Conservation (phyloP, 192 early-diverging fungal species). For the Diversispora epigaea region DNA sequence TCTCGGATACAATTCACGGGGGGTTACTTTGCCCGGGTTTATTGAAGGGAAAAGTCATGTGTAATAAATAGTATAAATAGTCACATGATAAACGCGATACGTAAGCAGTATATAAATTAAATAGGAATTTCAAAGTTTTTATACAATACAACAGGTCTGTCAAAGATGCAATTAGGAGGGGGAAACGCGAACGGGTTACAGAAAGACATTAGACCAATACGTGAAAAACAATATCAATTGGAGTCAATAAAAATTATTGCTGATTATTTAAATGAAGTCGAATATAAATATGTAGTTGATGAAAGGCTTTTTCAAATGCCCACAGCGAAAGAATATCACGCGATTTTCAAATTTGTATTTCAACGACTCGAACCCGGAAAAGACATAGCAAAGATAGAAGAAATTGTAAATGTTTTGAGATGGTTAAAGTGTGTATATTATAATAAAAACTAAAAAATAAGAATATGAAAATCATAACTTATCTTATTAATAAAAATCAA, state of each 20-base stretch:
- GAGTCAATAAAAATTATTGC: constrained; percentile 62
- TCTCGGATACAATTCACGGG: no score
- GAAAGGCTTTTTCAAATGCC: constrained; percentile 61
- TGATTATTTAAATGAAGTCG: constrained; percentile 60
- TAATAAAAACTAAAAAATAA: no score
- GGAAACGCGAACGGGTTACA: background rate
- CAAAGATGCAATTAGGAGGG: background rate
- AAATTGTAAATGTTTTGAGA: constrained; percentile 61
- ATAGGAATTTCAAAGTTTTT: no score
- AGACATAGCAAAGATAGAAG: constrained; percentile 63
- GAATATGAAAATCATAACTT: no score
- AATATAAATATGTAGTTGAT: constrained; percentile 58
- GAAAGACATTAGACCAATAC: constrained; percentile 70
- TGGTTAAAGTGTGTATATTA: constrained; percentile 42
- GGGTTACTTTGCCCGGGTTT: no score
- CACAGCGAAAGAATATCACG: constrained; percentile 69
- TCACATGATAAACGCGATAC: no score
- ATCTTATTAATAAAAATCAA: background rate
- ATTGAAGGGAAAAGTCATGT: no score
- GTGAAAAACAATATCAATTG: constrained; percentile 59
- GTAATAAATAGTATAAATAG: no score
- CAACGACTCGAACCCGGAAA: constrained; percentile 65
- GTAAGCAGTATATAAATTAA: no score
- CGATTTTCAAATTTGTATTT: constrained; percentile 75
- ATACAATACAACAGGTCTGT: no score